Evolutionary conservation across 2,329 filamentous ascomycete genomes (phyloP), one percentile per base, ranked within the genome.

Genomic region (Whalleya microplaca): DNA sequence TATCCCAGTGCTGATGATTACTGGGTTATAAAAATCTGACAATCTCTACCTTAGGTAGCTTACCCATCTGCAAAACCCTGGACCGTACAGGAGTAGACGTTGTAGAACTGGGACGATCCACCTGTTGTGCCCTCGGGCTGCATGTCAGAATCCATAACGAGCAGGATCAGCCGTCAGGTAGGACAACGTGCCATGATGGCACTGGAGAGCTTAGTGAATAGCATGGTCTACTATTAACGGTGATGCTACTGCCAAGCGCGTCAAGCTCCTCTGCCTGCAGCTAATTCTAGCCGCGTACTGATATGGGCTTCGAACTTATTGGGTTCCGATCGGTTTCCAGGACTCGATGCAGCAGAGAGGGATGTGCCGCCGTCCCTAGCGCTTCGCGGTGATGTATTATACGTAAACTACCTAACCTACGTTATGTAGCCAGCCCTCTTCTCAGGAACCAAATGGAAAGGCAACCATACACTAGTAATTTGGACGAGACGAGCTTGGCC

Each of bases 101-200:
- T 59, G 62, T 64, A 60, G 51, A 61, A 64, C 60, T 48, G 51
- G 45, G 21, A 63, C 56, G 55, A 56, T 58, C 60, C 60, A 63
- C 55, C 51, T 57, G 46, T 52, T 44, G 48, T 56, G 53, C 49
- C 48, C 51, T 59, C 48, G 45, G 45, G 56, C 58, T 64, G 50
- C 59, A 63, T 61, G 54, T 58, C 56, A 27, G 51, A 57, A 29
- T 55, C 59, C 55, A 56, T 56, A 65, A 66, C 55, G 55, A 63
- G 63, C 60, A 65, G 61, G 65, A 66, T 65, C 55, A 65, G 56
- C 60, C 59, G 57, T 54, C 56, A 53, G 56, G 48, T 54, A 60
- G 51, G 46, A 56, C 63, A 69, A 67, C 66, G 62, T 68, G 65
- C 64, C 63, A 51, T 58, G 47, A 56, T 54, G 51, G 57, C 41